Base-by-base conservation (phyloP, 129 eudicot genomes). In the Solidago caesia region DNA sequence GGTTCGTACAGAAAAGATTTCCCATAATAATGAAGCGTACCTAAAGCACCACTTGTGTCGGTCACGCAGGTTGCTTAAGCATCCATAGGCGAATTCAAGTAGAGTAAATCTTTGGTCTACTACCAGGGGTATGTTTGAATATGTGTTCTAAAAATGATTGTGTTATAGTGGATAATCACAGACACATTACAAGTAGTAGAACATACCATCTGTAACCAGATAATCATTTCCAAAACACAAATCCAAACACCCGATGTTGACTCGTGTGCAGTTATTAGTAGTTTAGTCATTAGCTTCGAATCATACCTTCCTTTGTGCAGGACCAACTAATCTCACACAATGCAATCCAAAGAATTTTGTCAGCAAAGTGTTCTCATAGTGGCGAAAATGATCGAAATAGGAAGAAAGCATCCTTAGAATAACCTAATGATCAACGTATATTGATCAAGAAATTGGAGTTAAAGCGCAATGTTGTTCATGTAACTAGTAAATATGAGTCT, bases 11-110 rank as follows among this genome's bases (percentile, higher is more conserved):
- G 76, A 95, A 88, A 46, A 95, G 94, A 26, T 95, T 95, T 44
- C 99, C 99, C 96, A 95, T 95, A 71, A 95, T 95, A 75, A 95
- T 89, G 74, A 95, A 91, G 4, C 97, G 83, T 43, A 95, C 99
- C 99, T 94, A 80, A 44, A 76, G 70, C 14, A 45, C 49, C n/a
- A 27, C 73, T 14, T 71, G 13, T 39, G 39, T 11, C 5, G 9
- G 26, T 64, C 11, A 64, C 29, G 46, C 44, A 42, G 46, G 68
- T 13, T 63, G n/a, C 44, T n/a, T 53, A 33, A 62, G 39, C 67
- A 60, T 25, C 5, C n/a, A 3, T 33, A 1, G 39, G 2, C 39
- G 3, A 1, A 33, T 33, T 33, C 39, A 33, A 33, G 39, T 21
- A 21, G 21, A 21, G 21, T 21, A 21, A 21, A 21, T 21, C 21